Percentiles rank a stretch among this genome's conserved stretches.
phyloP scores from a whole-genome alignment of 2,329 filamentous ascomycete species.

The Incumbomyces delicatus region DNA sequence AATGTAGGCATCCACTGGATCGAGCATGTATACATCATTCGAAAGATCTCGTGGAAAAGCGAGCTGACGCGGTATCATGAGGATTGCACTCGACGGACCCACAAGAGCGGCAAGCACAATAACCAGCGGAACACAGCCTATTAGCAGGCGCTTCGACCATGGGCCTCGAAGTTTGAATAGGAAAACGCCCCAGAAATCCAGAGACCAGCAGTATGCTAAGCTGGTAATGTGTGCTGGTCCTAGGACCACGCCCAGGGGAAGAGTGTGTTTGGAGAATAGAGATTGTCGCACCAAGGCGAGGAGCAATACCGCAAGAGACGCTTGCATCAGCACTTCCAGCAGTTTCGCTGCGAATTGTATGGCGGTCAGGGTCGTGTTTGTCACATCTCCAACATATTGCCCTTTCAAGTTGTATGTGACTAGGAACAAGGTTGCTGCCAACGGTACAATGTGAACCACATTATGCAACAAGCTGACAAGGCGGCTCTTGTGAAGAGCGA shows the following conservation, averaged over 20 bases:
- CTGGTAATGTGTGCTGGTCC: constrained; percentile 5
- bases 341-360: constrained; percentile 11
- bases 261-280: background rate
- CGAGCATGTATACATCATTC: background rate
- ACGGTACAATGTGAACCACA: no score
- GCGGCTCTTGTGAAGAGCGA: no score
- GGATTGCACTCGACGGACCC: constrained; percentile 8
- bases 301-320: constrained; percentile 9
- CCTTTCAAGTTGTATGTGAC: no score
- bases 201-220: constrained; percentile 7
- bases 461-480: no score
- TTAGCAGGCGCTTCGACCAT: background rate
- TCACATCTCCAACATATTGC: no score
- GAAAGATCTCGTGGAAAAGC: no score
- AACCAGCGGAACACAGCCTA: background rate
- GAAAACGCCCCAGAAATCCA: constrained; percentile 8
- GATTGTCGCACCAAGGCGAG: background rate
- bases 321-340: constrained; percentile 10
- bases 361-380: no score
- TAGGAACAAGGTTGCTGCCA: no score
- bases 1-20: no score
- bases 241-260: constrained; percentile 7
- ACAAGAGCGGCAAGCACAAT: constrained; percentile 8
- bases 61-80: constrained; percentile 7
- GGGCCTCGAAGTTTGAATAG: background rate